phyloP scores from a whole-genome alignment of 139 green algal genomes.

The Volvox reticuliferus region DNA sequence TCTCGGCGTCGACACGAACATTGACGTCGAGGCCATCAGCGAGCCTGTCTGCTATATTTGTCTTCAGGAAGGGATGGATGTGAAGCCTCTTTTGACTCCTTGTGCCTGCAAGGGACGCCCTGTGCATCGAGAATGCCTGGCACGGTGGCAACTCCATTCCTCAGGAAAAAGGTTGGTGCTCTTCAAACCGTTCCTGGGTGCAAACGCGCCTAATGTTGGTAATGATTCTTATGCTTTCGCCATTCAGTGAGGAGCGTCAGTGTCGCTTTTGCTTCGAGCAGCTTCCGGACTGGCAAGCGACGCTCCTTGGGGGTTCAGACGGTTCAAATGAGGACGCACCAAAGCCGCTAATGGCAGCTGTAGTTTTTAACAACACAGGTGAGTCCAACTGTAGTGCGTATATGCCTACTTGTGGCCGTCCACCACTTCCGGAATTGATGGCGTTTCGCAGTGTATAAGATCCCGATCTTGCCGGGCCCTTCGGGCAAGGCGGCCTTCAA shows the following conservation, averaged over 20 bases:
- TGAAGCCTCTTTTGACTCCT: constrained; percentile 23
- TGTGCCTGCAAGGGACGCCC: background rate
- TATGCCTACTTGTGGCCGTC: too few relatives aligned
- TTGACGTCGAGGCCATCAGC: background rate
- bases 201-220: background rate
- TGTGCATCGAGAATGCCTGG: constrained; percentile 24
- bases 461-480: constrained; percentile 33
- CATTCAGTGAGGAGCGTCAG: constrained; percentile 1
- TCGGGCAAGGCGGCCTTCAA: constrained; percentile 43
- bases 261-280: constrained; percentile 30
- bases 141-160: constrained; percentile 26
- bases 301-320: background rate
- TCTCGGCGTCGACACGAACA: background rate
- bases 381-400: background rate
- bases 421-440: background rate
- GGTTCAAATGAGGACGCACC: background rate
- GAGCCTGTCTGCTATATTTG: constrained; percentile 20
- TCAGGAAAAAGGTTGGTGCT: constrained; percentile 1
- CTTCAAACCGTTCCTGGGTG: background rate
- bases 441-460: constrained; percentile 11
- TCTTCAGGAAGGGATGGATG: background rate
- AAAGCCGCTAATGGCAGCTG: constrained; percentile 12
- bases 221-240: background rate
- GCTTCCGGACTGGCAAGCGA: constrained; percentile 17
- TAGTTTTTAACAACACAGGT: constrained; percentile 38